Percentiles rank a stretch among this genome's conserved stretches.
These are phyloP conservation scores for Papiliotrema flavescens DNA, from an alignment of 1,284 basidiomycete species.

Conservation along the genomic window DNA sequence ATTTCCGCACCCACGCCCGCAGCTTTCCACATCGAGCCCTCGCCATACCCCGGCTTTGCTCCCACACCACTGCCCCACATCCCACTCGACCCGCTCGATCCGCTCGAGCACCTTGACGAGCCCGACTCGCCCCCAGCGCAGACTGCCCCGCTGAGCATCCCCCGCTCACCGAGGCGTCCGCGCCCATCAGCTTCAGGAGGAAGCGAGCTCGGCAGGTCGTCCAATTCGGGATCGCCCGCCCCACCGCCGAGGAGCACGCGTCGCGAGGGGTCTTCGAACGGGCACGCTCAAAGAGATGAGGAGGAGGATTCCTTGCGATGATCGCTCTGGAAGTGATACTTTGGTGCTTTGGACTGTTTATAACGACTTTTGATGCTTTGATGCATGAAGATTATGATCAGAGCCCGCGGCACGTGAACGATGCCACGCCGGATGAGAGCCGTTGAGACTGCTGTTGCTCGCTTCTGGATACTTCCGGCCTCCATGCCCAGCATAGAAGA, in stretches of 20 bases:
- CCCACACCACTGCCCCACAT: background rate
- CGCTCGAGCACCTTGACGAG: background rate
- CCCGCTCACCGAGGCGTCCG: slow-evolving; percentile 6
- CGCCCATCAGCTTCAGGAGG: background rate
- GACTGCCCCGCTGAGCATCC: slow-evolving; percentile 18
- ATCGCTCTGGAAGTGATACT: background rate
- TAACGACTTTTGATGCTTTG: too few species aligned
- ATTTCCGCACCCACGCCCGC: slow-evolving; percentile 13
- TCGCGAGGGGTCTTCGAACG: background rate
- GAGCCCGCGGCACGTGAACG: too few species aligned
- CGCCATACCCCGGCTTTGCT: slow-evolving; percentile 10
- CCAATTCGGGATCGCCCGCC: background rate
- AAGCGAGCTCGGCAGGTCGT: background rate
- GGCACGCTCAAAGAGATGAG: background rate
- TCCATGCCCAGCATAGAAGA: too few species aligned
- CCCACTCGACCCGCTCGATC: too few species aligned
- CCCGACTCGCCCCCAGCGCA: slow-evolving; percentile 1
- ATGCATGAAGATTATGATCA: too few species aligned
- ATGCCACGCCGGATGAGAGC: too few species aligned
- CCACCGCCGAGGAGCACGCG: background rate
- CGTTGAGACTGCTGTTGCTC: too few species aligned
- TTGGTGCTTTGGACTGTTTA: too few species aligned
- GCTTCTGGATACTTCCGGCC: too few species aligned
- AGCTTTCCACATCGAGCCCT: slow-evolving; percentile 15
- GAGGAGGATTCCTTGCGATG: background rate